These are phyloP conservation scores for Fraxinus americana DNA, from an alignment of 257 asterid species.

Conservation along the genomic window DNA sequence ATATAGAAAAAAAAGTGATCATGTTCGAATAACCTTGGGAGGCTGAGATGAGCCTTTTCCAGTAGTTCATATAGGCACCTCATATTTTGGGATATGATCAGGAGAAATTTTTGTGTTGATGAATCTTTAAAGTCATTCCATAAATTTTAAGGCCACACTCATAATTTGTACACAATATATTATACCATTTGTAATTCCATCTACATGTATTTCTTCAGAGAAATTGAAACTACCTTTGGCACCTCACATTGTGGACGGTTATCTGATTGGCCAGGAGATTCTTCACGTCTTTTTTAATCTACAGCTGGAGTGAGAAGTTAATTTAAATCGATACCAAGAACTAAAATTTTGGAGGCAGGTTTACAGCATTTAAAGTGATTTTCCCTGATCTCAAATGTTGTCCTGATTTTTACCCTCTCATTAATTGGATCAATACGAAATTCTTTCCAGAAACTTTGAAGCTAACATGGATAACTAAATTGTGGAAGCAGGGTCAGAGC, in stretches of 20 bases:
- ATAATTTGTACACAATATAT: not conserved
- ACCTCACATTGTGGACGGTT: not conserved
- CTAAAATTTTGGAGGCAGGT: not conserved
- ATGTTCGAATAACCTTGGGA: not conserved
- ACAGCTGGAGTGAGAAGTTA: not conserved
- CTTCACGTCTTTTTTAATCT: not conserved
- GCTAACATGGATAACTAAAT: not conserved
- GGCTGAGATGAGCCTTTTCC: not conserved
- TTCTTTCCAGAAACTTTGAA: not conserved
- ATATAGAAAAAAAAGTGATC: not conserved
- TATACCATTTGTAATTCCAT: not conserved
- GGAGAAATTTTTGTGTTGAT: not conserved
- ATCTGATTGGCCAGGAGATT: not conserved
- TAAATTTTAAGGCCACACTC: not conserved
- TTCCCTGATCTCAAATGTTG: not conserved
- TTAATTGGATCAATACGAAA: not conserved
- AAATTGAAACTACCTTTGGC: not conserved
- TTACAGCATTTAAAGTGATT: not conserved
- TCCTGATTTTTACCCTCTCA: not conserved
- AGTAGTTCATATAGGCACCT: not conserved
- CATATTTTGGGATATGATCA: not conserved
- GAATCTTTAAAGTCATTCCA: not conserved
- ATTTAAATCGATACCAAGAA: not conserved
- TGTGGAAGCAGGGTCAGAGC: not conserved
- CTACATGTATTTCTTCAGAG: not conserved